Evolutionary conservation across 2,329 filamentous ascomycete species (phyloP).

Genomic region (Aspergillus spinulosporus): DNA sequence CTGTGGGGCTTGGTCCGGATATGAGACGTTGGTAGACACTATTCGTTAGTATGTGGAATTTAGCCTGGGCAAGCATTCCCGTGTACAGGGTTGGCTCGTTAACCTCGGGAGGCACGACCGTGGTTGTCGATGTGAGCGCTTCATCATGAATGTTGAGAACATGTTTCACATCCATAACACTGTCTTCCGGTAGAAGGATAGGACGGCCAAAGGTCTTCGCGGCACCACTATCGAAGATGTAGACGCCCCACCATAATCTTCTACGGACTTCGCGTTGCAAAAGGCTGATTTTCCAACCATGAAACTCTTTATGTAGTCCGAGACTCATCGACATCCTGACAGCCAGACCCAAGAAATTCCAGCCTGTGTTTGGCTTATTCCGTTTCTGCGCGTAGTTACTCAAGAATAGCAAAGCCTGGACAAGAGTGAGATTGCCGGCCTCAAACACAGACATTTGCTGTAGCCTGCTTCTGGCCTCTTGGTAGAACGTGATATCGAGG

Average conservation of each 20-base stretch:
- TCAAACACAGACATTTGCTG: slow-evolving; percentile 50
- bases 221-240: slow-evolving; percentile 51
- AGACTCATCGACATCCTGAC: slow-evolving; percentile 53
- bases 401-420: slow-evolving; percentile 50
- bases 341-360: slow-evolving; percentile 53
- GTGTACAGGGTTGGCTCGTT: slow-evolving; percentile 46
- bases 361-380: slow-evolving; percentile 54
- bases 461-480: slow-evolving; percentile 49
- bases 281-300: slow-evolving; percentile 48
- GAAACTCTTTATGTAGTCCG: slow-evolving; percentile 54
- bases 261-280: slow-evolving; percentile 44
- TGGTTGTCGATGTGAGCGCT: slow-evolving; percentile 39
- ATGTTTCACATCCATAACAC: slow-evolving; percentile 47
- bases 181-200: slow-evolving; percentile 47
- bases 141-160: slow-evolving; percentile 49
- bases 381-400: slow-evolving; percentile 54
- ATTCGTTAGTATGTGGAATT: slow-evolving; percentile 47
- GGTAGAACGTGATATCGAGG: slow-evolving; percentile 48
- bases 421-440: slow-evolving; percentile 51
- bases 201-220: slow-evolving; percentile 54
- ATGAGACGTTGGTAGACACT: slow-evolving; percentile 48
- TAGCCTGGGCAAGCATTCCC: slow-evolving; percentile 44
- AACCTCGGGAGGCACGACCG: slow-evolving; percentile 38
- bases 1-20: slow-evolving; percentile 43
- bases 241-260: slow-evolving; percentile 46